Base-by-base conservation (phyloP, 148 eudicot genomes). In the Talinum fruticosum region DNA sequence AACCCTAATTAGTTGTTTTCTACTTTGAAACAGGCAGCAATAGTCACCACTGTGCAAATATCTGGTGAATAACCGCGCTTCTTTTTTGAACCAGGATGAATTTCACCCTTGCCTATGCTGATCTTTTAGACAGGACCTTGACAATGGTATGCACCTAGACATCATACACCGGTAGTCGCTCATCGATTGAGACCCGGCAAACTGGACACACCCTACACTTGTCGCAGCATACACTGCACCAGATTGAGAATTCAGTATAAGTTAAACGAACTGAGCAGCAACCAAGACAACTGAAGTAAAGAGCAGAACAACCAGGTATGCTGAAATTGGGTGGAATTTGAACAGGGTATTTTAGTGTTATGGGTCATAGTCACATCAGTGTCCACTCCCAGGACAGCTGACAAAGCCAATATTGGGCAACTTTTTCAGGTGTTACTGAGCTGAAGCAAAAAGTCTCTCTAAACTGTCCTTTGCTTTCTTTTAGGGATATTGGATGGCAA, bases 151-250 rank as follows among this genome's bases (percentile, higher is more conserved):
- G 41, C 28, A 74, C 37, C 88, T 92, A 94, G 81, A 89, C 98
- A 85, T 92, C 98, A 83, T 90, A 90, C 78, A 92, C 98, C 75
- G 90, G 91, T 66, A 94, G 82, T 49, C 89, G 85, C 45, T 93
- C 92, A 33, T 89, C 93, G 44, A 93, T 88, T 53, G 75, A 30
- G 62, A 91, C 90, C 14, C 98, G 93, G 73, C 96, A 93, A 78
- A 93, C 85, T 24, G 98, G 99, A 75, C 99, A 95, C 77, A 82
- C 91, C 80, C 86, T 86, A 79, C 97, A 95, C 87, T 87, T 91
- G 57, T 86, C 97, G 18, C 87, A 89, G 84, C 97, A 95, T 65
- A 74, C 21, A 75, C 99, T 95, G 96, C 91, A 87, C 67, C 78
- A 78, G 38, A 84, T n/a, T 24, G 47, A 65, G 57, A 34, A 44